Base-by-base conservation (phyloP, 1,284 basidiomycete genomes). In the Kalmanozyma brasiliensis region DNA sequence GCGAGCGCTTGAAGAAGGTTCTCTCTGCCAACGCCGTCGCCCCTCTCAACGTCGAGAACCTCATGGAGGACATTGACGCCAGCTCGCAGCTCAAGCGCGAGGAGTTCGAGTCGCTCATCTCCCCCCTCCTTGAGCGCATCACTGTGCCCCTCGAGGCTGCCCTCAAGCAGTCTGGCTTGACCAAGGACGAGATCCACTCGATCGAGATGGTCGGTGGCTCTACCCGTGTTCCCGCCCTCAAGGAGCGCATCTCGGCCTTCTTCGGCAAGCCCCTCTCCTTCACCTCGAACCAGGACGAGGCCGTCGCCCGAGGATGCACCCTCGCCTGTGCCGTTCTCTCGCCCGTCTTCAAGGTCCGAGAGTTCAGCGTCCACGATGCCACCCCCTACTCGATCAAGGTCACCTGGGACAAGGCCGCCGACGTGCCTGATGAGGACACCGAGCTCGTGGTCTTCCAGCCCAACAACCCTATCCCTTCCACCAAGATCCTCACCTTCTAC, bases 401-500 rank as follows among this genome's bases (percentile, higher is more conserved):
- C 40, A 80, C 79, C 38, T 81, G 79, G 79, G 72, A 79, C 60
- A 77, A 77, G 58, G 71, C 78, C 24, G 66, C 78, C 44, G 79
- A 80, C 47, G 77, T 79, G 11, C 77, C 77, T 44, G 79, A 81
- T 52, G 79, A 81, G 62, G 79, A 81, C 63, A 81, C 76, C 38
- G 77, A 81, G 70, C 74, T 81, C 8, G 76, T 78, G 35, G 78
- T 80, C 45, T 81, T 81, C 77, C 64, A 74, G 61, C 74, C 73
- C 51, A 81, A 80, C 75, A 81, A 81, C 74, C 79, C 79, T 26
- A 77, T 80, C 52, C 79, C 79, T 32, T 81, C 79, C 23, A 81
- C 79, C 67, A 81, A 81, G 74, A 79, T 81, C 49, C 73, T 81
- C 40, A 81, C 79, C 32, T 81, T 81, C 74, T 81, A 81, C 76